A percentile compares a stretch with the other conserved stretches of the same genome.
phyloP scores from a whole-genome alignment of 1,139 yeast species.

The Candida sp. region DNA sequence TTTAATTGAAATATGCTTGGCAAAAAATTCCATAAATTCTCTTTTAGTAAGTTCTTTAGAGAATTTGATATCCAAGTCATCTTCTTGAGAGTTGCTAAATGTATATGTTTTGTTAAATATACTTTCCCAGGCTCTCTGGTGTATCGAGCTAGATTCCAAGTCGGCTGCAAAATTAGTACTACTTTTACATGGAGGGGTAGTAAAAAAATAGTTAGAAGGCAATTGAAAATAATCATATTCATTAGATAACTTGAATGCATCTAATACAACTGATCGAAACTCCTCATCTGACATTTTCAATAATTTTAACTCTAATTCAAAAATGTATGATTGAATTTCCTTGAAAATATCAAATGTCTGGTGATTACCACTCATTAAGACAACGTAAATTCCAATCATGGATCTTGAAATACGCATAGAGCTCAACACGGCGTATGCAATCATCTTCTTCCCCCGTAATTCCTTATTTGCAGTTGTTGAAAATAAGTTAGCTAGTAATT shows the following conservation, averaged over 20 bases:
- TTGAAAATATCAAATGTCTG: constrained; percentile 30
- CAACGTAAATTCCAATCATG: constrained; percentile 52
- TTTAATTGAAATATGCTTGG: constrained; percentile 27
- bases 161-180: constrained; percentile 23
- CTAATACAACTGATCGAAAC: constrained; percentile 32
- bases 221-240: constrained; percentile 3
- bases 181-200: constrained; percentile 16
- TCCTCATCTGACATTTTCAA: constrained; percentile 20
- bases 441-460: constrained; percentile 47
- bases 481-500: constrained; percentile 42
- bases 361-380: constrained; percentile 39
- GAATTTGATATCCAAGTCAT: constrained; percentile 26
- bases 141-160: constrained; percentile 29
- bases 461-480: constrained; percentile 37
- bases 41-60: constrained; percentile 20
- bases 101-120: constrained; percentile 40
- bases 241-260: constrained; percentile 10
- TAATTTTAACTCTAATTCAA: constrained; percentile 28
- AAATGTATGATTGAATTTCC: constrained; percentile 42
- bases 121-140: constrained; percentile 46
- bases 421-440: constrained; percentile 44
- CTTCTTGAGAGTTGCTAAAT: constrained; percentile 31
- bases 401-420: constrained; percentile 51
- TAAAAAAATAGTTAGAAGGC: constrained; percentile 19
- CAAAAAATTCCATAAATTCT: constrained; percentile 29